phyloP scores from a whole-genome alignment of 192 early-diverging fungal genomes.

The Irineochytrium annulatum region DNA sequence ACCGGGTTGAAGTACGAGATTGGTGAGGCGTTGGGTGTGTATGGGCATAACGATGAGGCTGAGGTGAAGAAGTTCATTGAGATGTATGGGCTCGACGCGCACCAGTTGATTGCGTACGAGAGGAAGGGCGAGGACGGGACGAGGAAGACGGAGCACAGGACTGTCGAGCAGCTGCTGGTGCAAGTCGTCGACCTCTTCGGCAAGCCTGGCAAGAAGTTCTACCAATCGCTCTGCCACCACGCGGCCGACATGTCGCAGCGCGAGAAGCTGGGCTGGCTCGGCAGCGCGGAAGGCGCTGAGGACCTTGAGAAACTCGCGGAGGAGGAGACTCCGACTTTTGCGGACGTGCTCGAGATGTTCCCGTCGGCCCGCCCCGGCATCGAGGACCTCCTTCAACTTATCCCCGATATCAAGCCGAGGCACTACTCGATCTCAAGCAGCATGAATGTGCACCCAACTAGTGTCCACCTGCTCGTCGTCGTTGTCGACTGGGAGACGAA shows the following conservation, averaged over 20 bases:
- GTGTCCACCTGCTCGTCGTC: slow-evolving; percentile 88
- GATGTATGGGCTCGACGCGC: slow-evolving; percentile 66
- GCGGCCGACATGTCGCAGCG: slow-evolving; percentile 67
- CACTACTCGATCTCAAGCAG: slow-evolving; percentile 98
- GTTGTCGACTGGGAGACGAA: slow-evolving; percentile 82
- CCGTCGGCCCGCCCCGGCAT: slow-evolving; percentile 72
- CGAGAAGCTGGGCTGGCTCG: slow-evolving; percentile 36
- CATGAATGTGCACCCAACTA: slow-evolving; percentile 78
- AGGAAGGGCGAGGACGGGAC: slow-evolving; percentile 47
- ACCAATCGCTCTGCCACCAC: slow-evolving; percentile 69
- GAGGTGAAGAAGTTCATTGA: slow-evolving; percentile 71
- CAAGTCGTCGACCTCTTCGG: slow-evolving; percentile 90
- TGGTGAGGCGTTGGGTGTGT: slow-evolving; percentile 91
- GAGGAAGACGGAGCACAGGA: slow-evolving; percentile 59
- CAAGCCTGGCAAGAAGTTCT: slow-evolving; percentile 91
- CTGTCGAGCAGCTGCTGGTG: slow-evolving; percentile 72
- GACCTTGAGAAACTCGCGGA: slow-evolving; percentile 79
- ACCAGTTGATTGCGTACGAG: slow-evolving; percentile 58
- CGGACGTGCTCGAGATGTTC: slow-evolving; percentile 83
- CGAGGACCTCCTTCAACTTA: slow-evolving; percentile 64
- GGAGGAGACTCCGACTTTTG: slow-evolving; percentile 75
- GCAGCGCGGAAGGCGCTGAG: slow-evolving; percentile 59
- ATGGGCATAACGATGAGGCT: slow-evolving; percentile 76
- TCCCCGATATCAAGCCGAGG: slow-evolving; percentile 89
- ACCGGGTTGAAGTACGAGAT: slow-evolving; percentile 85